Conservation (phyloP, 2,329 filamentous ascomycete genomes). For the Pyrenochaeta sp. region DNA sequence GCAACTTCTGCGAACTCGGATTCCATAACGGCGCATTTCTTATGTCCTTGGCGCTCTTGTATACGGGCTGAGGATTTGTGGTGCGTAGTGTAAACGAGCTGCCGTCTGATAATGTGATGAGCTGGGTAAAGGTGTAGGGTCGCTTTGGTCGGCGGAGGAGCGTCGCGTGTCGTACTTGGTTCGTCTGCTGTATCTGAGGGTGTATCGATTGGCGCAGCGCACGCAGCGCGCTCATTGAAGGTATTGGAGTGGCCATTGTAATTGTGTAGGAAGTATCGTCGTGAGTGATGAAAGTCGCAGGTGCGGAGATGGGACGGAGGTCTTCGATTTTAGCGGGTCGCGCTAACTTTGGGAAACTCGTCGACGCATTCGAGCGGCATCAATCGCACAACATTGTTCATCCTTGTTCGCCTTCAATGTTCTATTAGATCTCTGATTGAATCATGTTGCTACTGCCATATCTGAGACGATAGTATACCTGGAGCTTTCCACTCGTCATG, state of each 20-base stretch:
- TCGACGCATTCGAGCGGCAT: not conserved
- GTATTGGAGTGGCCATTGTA: slow-evolving; percentile 44
- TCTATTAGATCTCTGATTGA: not conserved
- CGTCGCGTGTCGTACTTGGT: slow-evolving; percentile 80
- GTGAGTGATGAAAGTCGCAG: slow-evolving; percentile 12
- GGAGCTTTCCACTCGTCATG: slow-evolving; percentile 14
- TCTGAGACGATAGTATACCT: not conserved
- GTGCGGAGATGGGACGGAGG: slow-evolving; percentile 32
- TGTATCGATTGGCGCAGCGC: slow-evolving; percentile 38
- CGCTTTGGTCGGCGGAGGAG: slow-evolving; percentile 87
- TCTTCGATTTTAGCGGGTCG: slow-evolving; percentile 11
- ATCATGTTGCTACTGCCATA: not conserved
- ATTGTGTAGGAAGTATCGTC: slow-evolving; percentile 7
- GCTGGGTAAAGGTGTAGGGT: slow-evolving; percentile 97
- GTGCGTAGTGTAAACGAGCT: slow-evolving; percentile 82
- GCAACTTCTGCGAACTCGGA: slow-evolving; percentile 78
- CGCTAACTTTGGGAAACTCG: slow-evolving; percentile 23
- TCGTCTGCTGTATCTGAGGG: slow-evolving; percentile 24
- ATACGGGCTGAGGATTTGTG: slow-evolving; percentile 72
- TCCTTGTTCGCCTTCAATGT: not conserved
- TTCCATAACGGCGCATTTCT: slow-evolving; percentile 94
- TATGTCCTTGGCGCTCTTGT: slow-evolving; percentile 78
- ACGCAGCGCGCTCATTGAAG: slow-evolving; percentile 44
- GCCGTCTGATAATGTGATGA: slow-evolving; percentile 91
- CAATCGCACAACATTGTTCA: slow-evolving; percentile 7